Conservation (phyloP, 2,329 filamentous ascomycete species). For the Neofusicoccum sp. region DNA sequence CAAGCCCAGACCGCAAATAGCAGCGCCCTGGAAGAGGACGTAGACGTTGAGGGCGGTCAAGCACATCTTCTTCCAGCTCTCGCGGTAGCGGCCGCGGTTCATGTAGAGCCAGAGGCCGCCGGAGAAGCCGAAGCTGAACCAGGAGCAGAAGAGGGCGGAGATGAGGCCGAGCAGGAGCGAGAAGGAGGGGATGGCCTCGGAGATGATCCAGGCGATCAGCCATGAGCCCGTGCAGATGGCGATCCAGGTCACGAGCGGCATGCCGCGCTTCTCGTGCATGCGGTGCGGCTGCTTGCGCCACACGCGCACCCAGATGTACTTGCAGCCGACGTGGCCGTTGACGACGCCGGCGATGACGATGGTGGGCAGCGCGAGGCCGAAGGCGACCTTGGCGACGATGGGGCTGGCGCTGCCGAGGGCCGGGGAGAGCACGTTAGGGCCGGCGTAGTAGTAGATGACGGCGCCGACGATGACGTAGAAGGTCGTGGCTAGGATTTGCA, state of each 20-base stretch:
- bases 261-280: constrained; percentile 33
- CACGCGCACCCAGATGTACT: constrained; percentile 66
- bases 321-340: constrained; percentile 67
- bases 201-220: constrained; percentile 67
- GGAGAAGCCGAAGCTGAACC: constrained; percentile 62
- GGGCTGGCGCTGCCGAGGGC: constrained; percentile 65
- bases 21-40: constrained; percentile 41
- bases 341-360: constrained; percentile 74
- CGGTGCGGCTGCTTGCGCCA: constrained; percentile 44
- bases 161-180: constrained; percentile 67
- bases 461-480: constrained; percentile 68
- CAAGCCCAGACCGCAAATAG: constrained; percentile 30
- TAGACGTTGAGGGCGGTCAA: constrained; percentile 49
- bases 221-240: constrained; percentile 59
- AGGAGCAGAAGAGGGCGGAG: constrained; percentile 62
- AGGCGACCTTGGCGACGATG: constrained; percentile 65
- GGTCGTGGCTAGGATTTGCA: constrained; percentile 61
- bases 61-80: constrained; percentile 45
- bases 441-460: constrained; percentile 70
- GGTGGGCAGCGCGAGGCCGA: constrained; percentile 69
- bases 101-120: constrained; percentile 53
- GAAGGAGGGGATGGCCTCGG: constrained; percentile 71
- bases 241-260: constrained; percentile 60
- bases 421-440: constrained; percentile 63
- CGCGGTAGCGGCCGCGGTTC: constrained; percentile 44